Conservation (phyloP, 257 asterid species). For the Solanum bulbocastanum region DNA sequence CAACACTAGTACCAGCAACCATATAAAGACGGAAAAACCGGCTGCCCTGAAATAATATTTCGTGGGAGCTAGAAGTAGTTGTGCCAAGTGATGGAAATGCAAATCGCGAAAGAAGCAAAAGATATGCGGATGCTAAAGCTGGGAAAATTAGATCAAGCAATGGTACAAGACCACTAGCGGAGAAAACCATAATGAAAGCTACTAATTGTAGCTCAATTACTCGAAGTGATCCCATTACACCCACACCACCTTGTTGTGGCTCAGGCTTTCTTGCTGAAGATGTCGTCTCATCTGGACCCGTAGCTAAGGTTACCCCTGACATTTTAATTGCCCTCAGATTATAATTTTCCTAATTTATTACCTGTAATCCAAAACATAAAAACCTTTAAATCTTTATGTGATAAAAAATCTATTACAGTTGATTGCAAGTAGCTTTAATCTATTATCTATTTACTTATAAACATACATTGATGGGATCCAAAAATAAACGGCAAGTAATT, state of each 20-base stretch:
- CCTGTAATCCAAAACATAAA: not conserved
- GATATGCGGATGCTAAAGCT: conserved; percentile 43
- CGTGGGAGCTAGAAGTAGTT: conserved; percentile 10
- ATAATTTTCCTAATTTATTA: not conserved
- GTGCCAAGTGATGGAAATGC: conserved; percentile 49
- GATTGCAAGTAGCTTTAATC: not conserved
- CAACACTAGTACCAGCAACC: conserved; percentile 52
- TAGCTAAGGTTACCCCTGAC: conserved; percentile 59
- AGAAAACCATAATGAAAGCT: conserved; percentile 83
- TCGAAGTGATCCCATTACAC: conserved; percentile 83
- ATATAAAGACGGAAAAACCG: conserved; percentile 41
- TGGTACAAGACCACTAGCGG: conserved; percentile 74
- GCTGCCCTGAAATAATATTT: conserved; percentile 57
- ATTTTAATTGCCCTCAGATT: conserved; percentile 6
- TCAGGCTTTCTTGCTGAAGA: not conserved
- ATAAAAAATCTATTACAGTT: not conserved
- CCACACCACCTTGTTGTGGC: conserved; percentile 10
- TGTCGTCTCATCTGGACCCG: conserved; percentile 17
- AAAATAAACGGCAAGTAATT: not conserved
- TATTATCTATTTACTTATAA: not conserved
- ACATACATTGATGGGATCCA: not conserved
- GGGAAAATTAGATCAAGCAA: conserved; percentile 67
- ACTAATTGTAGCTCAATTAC: conserved; percentile 79
- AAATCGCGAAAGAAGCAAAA: conserved; percentile 41
- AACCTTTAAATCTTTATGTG: not conserved